Evolutionary conservation across 2,329 filamentous ascomycete species (phyloP).

Genomic region (Curvularia sp.): DNA sequence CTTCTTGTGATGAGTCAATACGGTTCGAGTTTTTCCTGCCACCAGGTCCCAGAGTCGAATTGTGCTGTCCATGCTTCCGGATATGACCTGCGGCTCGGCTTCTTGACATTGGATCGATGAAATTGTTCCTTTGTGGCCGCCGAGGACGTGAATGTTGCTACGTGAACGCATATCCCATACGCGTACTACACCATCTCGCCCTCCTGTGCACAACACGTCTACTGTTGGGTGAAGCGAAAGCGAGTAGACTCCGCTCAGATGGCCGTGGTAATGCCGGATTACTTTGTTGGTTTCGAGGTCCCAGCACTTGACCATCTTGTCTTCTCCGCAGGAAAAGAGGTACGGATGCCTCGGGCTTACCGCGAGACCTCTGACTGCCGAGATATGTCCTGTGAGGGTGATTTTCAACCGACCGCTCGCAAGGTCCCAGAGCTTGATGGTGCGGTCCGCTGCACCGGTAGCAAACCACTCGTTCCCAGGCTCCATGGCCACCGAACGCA

Average conservation of each 20-base stretch:
- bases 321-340: slow-evolving; percentile 95
- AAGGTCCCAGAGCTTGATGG: slow-evolving; percentile 97
- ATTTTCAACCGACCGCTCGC: slow-evolving; percentile 69
- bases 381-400: slow-evolving; percentile 44
- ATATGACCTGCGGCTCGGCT: slow-evolving; percentile 94
- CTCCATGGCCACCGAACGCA: slow-evolving; percentile 75
- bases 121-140: slow-evolving; percentile 90
- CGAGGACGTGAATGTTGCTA: slow-evolving; percentile 92
- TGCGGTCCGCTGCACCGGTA: slow-evolving; percentile 86
- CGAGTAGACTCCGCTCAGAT: slow-evolving; percentile 94
- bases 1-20: slow-evolving; percentile 98
- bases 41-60: slow-evolving; percentile 84
- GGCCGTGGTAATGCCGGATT: slow-evolving; percentile 83
- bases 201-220: slow-evolving; percentile 93
- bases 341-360: slow-evolving; percentile 95
- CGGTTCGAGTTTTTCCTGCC: slow-evolving; percentile 93
- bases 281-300: slow-evolving; percentile 99
- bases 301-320: slow-evolving; percentile 99
- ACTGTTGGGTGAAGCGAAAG: slow-evolving; percentile 91
- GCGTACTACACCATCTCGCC: slow-evolving; percentile 89
- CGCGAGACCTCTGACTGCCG: slow-evolving; percentile 69
- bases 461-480: slow-evolving; percentile 98
- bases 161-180: slow-evolving; percentile 98
- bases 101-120: slow-evolving; percentile 91
- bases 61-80: slow-evolving; percentile 79